phyloP scores from a whole-genome alignment of 2,329 filamentous ascomycete species.

The Alternaria triticimaculans region DNA sequence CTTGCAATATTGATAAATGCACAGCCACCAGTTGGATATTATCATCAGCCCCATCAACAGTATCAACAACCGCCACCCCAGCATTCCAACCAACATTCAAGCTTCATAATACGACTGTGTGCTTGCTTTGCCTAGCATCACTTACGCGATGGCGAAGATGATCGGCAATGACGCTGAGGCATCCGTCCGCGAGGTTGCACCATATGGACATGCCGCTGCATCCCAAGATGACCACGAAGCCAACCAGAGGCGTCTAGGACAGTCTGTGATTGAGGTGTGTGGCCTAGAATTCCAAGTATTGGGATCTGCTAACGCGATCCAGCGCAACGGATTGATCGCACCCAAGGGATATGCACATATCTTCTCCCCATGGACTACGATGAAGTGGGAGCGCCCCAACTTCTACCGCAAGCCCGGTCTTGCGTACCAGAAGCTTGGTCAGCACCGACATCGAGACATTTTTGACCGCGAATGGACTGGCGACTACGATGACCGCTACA shows the following conservation, averaged over 20 bases:
- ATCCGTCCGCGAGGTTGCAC: constrained; percentile 17
- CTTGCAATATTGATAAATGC: background rate
- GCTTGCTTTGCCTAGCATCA: constrained; percentile 13
- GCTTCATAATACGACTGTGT: constrained; percentile 29
- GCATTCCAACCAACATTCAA: constrained; percentile 13
- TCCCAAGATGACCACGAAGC: background rate
- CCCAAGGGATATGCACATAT: constrained; percentile 31
- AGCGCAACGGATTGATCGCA: constrained; percentile 19
- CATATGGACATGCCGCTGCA: background rate
- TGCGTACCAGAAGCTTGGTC: constrained; percentile 32
- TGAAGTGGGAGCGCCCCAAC: constrained; percentile 31
- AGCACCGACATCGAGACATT: constrained; percentile 31
- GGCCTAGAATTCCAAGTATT: rapidly evolving
- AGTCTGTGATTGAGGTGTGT: background rate
- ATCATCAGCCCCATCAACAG: constrained; percentile 8
- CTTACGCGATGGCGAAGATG: constrained; percentile 1
- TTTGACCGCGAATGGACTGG: constrained; percentile 35
- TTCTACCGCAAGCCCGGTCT: constrained; percentile 35
- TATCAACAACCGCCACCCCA: constrained; percentile 14
- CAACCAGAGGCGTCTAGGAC: background rate
- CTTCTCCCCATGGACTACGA: constrained; percentile 27
- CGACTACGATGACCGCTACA: constrained; percentile 41
- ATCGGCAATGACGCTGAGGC: constrained; percentile 13
- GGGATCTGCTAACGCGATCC: background rate
- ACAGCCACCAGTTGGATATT: constrained; percentile 14